Evolutionary conservation across 768 basidiomycete species (phyloP).

Genomic region (Rhodotorula babjevae): DNA sequence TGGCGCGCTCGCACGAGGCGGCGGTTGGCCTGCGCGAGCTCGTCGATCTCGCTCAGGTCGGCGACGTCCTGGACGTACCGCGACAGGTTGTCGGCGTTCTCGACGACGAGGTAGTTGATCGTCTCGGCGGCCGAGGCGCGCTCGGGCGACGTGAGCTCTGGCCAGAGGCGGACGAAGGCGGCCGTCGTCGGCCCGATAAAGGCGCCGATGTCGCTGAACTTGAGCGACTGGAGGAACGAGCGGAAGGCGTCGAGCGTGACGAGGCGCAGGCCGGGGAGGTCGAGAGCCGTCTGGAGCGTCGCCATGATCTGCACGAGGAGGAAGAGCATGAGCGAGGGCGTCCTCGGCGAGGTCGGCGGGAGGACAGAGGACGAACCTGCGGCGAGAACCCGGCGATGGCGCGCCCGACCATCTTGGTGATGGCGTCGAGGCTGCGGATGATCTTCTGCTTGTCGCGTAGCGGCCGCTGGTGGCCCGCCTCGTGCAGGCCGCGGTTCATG

Average conservation of each 20-base stretch:
- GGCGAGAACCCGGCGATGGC: slow-evolving; percentile 72
- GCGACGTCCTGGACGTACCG: slow-evolving; percentile 70
- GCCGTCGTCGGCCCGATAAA: slow-evolving; percentile 84
- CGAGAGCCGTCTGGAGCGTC: slow-evolving; percentile 83
- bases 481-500: slow-evolving; percentile 81
- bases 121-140: slow-evolving; percentile 58
- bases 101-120: slow-evolving; percentile 66
- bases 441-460: slow-evolving; percentile 67
- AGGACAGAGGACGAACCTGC: slow-evolving; percentile 58
- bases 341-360: not conserved
- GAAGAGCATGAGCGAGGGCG: not conserved
- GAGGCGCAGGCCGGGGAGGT: slow-evolving; percentile 66
- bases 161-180: slow-evolving; percentile 73
- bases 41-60: slow-evolving; percentile 64
- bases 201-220: slow-evolving; percentile 66
- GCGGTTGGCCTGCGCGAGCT: slow-evolving; percentile 48
- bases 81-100: slow-evolving; percentile 57
- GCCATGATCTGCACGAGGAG: slow-evolving; percentile 72
- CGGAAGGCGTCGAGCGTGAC: slow-evolving; percentile 76
- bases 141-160: slow-evolving; percentile 56
- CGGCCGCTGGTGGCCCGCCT: slow-evolving; percentile 70
- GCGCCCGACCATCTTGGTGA: slow-evolving; percentile 67
- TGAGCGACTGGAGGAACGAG: slow-evolving; percentile 65
- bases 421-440: slow-evolving; percentile 67
- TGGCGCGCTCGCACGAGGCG: slow-evolving; percentile 48